Conservation (phyloP, 1,284 basidiomycete genomes). For the Tylopilus sp. region DNA sequence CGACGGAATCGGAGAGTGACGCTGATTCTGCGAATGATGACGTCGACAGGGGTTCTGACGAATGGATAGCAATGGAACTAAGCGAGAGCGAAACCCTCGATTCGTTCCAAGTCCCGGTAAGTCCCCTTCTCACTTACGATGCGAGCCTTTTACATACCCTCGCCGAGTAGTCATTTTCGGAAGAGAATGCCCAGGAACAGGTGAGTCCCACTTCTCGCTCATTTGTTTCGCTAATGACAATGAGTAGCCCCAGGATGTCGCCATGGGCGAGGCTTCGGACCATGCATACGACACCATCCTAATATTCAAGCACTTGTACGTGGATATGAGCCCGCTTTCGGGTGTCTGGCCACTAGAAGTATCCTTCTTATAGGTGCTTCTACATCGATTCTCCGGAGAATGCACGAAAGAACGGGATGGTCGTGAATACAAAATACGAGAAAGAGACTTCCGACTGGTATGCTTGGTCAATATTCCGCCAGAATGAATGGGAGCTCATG, state of each 20-base stretch:
- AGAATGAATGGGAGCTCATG: not conserved
- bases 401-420: slow-evolving; percentile 61
- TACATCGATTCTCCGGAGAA: slow-evolving; percentile 82
- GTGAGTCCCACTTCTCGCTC: slow-evolving; percentile 9
- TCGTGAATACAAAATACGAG: slow-evolving; percentile 52
- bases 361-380: slow-evolving; percentile 56
- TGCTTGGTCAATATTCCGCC: slow-evolving; percentile 14
- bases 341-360: not conserved
- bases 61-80: slow-evolving; percentile 26
- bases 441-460: slow-evolving; percentile 51
- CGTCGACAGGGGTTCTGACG: slow-evolving; percentile 37
- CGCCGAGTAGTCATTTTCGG: slow-evolving; percentile 16
- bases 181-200: slow-evolving; percentile 2
- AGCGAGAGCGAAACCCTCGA: slow-evolving; percentile 26
- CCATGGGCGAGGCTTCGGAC: slow-evolving; percentile 69
- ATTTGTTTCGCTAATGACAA: slow-evolving; percentile 3
- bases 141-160: not conserved
- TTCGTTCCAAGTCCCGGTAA: slow-evolving; percentile 24
- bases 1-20: slow-evolving; percentile 56
- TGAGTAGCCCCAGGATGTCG: slow-evolving; percentile 33
- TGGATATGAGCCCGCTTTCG: slow-evolving; percentile 9
- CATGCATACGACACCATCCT: slow-evolving; percentile 73
- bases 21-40: slow-evolving; percentile 68
- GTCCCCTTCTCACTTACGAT: not conserved
- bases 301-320: slow-evolving; percentile 79